Percentiles rank a stretch among this genome's conserved stretches.
Conservation (phyloP, 768 basidiomycete species). For the Floccularia luteovirens region DNA sequence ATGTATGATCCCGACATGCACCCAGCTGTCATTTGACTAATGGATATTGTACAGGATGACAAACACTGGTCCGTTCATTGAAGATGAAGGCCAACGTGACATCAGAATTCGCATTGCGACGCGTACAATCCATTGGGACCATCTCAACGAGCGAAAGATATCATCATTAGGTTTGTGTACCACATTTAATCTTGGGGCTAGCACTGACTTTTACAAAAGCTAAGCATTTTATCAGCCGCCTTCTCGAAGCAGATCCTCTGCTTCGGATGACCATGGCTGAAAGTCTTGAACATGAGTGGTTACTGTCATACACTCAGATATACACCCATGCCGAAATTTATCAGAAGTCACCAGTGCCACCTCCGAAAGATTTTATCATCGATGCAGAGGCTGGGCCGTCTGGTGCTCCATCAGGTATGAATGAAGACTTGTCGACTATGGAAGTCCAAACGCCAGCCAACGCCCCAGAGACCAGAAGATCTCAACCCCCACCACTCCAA, state of each 20-base stretch:
- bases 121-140: constrained; percentile 56
- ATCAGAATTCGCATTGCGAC: constrained; percentile 53
- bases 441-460: neutral
- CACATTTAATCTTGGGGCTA: neutral
- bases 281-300: constrained; percentile 76
- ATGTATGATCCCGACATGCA: constrained; percentile 42
- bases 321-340: constrained; percentile 8
- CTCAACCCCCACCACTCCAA: constrained; percentile 34
- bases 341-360: constrained; percentile 1
- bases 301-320: constrained; percentile 29
- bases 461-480: constrained; percentile 11
- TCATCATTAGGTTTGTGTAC: constrained; percentile 20
- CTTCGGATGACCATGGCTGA: constrained; percentile 64
- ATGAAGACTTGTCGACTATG: no score
- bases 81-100: constrained; percentile 54
- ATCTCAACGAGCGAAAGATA: constrained; percentile 27
- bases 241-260: constrained; percentile 60
- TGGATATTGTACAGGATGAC: constrained; percentile 47
- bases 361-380: no score
- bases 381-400: no score
- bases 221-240: constrained; percentile 53
- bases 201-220: constrained; percentile 27
- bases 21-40: constrained; percentile 6
- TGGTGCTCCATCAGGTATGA: no score
- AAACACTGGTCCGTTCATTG: constrained; percentile 73